Evolutionary conservation across 352 stramenopile genomes (phyloP).

Genomic region (Globisporangium ultimum): DNA sequence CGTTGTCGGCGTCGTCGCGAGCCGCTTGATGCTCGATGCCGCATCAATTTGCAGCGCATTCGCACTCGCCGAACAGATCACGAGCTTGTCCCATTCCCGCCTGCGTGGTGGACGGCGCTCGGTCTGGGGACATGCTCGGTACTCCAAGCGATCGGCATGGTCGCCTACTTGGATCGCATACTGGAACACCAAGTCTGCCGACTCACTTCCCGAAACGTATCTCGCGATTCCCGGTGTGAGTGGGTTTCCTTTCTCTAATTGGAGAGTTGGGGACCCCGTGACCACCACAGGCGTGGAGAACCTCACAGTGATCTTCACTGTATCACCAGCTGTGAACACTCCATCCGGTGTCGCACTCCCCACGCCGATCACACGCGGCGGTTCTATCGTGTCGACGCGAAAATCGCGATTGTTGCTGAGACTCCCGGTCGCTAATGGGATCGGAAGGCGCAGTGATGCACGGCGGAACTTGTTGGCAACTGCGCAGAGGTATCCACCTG

Average conservation of each 20-base stretch:
- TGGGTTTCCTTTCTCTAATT: slow-evolving; percentile 26
- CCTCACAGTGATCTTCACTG: slow-evolving; percentile 30
- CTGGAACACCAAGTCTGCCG: slow-evolving; percentile 37
- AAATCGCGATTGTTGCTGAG: slow-evolving; percentile 67
- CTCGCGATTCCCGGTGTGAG: slow-evolving; percentile 18
- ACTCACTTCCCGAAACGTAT: slow-evolving; percentile 44
- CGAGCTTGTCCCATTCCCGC: slow-evolving; percentile 48
- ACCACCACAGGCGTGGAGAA: slow-evolving; percentile 61
- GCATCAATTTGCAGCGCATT: slow-evolving; percentile 48
- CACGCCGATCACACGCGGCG: slow-evolving; percentile 48
- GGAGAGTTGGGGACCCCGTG: slow-evolving; percentile 31
- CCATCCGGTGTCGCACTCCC: slow-evolving; percentile 39
- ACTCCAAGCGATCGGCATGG: slow-evolving; percentile 55
- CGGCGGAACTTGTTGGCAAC: slow-evolving; percentile 22
- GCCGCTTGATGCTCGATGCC: slow-evolving; percentile 41
- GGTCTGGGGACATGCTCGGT: slow-evolving; percentile 35
- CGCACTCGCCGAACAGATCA: slow-evolving; percentile 31
- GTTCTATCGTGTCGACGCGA: slow-evolving; percentile 56
- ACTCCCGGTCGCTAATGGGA: slow-evolving; percentile 35
- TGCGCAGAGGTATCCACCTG: slow-evolving; percentile 21
- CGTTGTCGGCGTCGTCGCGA: slow-evolving; percentile 34
- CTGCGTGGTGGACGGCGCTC: slow-evolving; percentile 20
- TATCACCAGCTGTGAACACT: slow-evolving; percentile 60
- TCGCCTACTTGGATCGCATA: slow-evolving; percentile 57
- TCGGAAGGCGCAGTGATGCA: slow-evolving; percentile 40